Conservation (phyloP, 2,329 filamentous ascomycete species). For the Alternaria sp. region DNA sequence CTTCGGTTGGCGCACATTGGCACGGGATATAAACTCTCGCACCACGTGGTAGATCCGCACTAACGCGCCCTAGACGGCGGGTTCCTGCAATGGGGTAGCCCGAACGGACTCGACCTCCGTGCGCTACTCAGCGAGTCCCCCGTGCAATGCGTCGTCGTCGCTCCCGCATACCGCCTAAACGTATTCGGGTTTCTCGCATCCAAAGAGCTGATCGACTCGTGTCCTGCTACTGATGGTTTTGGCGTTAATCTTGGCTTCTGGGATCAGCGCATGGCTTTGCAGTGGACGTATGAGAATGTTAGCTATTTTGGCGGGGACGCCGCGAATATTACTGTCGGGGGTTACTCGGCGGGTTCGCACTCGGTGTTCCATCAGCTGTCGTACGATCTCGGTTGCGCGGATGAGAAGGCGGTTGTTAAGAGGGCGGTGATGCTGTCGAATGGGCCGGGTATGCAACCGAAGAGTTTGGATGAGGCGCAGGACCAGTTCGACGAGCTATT, state of each 20-base stretch:
- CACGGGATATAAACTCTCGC: background rate
- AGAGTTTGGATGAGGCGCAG: conserved; percentile 55
- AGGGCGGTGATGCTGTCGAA: conserved; percentile 62
- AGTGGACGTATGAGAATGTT: conserved; percentile 62
- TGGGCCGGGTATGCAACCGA: conserved; percentile 61
- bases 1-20: background rate
- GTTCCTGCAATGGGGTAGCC: conserved; percentile 62
- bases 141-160: conserved; percentile 56
- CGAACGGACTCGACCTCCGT: conserved; percentile 55
- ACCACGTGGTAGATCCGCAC: conserved; percentile 7
- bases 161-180: conserved; percentile 64
- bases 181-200: conserved; percentile 63
- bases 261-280: conserved; percentile 62
- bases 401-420: conserved; percentile 56
- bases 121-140: conserved; percentile 58
- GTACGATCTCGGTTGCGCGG: conserved; percentile 60
- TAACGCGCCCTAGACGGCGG: conserved; percentile 54
- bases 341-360: conserved; percentile 64
- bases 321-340: conserved; percentile 59
- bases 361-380: conserved; percentile 64
- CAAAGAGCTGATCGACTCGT: conserved; percentile 53
- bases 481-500: conserved; percentile 61
- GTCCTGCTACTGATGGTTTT: conserved; percentile 14
- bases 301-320: conserved; percentile 59
- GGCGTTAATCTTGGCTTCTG: conserved; percentile 62